Percentiles rank a stretch among this genome's conserved stretches.
These are phyloP conservation scores for Pythium angustatum DNA, from an alignment of 352 stramenopile genomes.

Conservation along the genomic window DNA sequence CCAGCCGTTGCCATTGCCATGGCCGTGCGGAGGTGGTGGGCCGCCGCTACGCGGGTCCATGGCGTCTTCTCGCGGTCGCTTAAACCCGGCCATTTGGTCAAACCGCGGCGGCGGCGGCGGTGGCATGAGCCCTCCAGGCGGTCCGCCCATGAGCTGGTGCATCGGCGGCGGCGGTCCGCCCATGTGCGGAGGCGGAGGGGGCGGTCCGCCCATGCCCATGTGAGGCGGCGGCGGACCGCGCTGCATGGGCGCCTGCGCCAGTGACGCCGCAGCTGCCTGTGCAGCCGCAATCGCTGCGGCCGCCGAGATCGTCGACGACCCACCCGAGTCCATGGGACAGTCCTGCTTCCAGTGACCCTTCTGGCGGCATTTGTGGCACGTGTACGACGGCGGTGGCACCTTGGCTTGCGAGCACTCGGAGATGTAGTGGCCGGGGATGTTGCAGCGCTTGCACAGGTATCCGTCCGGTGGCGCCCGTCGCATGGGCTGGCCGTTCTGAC, in stretches of 20 bases:
- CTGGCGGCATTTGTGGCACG: slow-evolving; percentile 86
- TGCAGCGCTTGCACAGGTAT: slow-evolving; percentile 88
- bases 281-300: slow-evolving; percentile 44
- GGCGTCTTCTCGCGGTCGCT: slow-evolving; percentile 26
- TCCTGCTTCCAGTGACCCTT: slow-evolving; percentile 90
- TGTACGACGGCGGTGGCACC: slow-evolving; percentile 77
- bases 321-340: slow-evolving; percentile 61
- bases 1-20: slow-evolving; percentile 16
- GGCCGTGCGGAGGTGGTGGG: not conserved
- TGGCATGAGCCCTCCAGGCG: slow-evolving; percentile 18
- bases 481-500: slow-evolving; percentile 36
- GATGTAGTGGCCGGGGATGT: slow-evolving; percentile 84
- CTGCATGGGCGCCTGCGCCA: slow-evolving; percentile 15
- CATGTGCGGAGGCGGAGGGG: slow-evolving; percentile 37
- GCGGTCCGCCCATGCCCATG: slow-evolving; percentile 33
- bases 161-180: slow-evolving; percentile 44
- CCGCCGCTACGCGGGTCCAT: not conserved
- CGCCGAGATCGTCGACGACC: slow-evolving; percentile 42
- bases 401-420: slow-evolving; percentile 85
- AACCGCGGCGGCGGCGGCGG: slow-evolving; percentile 26
- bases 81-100: slow-evolving; percentile 28
- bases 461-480: slow-evolving; percentile 65
- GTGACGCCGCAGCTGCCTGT: slow-evolving; percentile 29
- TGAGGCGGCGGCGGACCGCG: slow-evolving; percentile 19
- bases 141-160: slow-evolving; percentile 47